These are phyloP conservation scores for Trametes punicea DNA, from an alignment of 768 basidiomycete species.

Conservation along the genomic window DNA sequence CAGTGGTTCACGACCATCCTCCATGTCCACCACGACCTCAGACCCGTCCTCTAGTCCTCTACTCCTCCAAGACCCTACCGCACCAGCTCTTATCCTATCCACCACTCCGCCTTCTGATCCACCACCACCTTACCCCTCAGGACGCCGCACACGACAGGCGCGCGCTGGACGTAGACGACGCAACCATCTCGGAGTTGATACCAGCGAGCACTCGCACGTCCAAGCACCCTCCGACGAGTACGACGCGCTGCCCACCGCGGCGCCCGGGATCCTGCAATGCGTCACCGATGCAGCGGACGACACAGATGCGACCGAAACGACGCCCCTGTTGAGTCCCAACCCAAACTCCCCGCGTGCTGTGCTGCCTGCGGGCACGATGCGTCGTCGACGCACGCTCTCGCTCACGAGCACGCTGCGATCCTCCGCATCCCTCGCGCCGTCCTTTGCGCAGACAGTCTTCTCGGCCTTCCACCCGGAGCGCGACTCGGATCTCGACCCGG, in stretches of 20 bases:
- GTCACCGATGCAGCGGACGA: slow-evolving; percentile 13
- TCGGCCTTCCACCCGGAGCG: slow-evolving; percentile 63
- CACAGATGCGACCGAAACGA: slow-evolving; percentile 42
- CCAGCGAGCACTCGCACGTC: slow-evolving; percentile 27
- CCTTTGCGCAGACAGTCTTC: slow-evolving; percentile 63
- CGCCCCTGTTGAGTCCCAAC: slow-evolving; percentile 41
- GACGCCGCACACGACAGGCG: slow-evolving; percentile 39
- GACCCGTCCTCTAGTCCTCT: neutral
- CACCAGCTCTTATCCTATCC: slow-evolving; percentile 17
- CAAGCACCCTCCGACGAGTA: slow-evolving; percentile 26
- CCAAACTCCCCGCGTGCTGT: slow-evolving; percentile 20
- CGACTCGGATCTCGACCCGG: slow-evolving; percentile 39
- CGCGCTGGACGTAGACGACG: slow-evolving; percentile 32
- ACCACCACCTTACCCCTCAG: slow-evolving; percentile 67
- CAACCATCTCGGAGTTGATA: slow-evolving; percentile 28
- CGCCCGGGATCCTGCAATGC: slow-evolving; percentile 25
- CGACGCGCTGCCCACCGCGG: slow-evolving; percentile 15
- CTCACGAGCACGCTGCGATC: slow-evolving; percentile 50
- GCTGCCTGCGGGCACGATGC: slow-evolving; percentile 17
- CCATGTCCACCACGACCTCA: slow-evolving; percentile 13
- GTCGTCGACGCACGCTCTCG: slow-evolving; percentile 54
- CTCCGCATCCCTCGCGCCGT: slow-evolving; percentile 51
- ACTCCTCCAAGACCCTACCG: slow-evolving; percentile 8
- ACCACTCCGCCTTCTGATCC: slow-evolving; percentile 45
- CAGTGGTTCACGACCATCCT: neutral